Conservation (phyloP, 441 rosid genomes). For the Breynia disticha region DNA sequence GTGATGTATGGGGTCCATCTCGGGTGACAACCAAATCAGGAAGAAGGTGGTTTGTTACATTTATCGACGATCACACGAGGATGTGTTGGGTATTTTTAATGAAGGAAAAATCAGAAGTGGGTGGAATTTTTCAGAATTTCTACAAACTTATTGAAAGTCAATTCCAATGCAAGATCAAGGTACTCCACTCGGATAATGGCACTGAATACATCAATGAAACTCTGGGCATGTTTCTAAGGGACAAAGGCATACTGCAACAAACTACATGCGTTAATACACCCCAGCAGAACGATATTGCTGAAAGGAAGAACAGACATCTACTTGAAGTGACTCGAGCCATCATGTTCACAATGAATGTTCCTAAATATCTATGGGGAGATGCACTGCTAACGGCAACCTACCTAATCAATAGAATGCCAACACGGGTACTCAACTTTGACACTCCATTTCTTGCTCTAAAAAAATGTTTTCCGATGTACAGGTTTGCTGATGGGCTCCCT, state of each 20-base stretch:
- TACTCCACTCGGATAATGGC: too few species aligned
- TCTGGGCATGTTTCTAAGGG: too few species aligned
- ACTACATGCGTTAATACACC: background rate
- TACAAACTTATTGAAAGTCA: too few species aligned
- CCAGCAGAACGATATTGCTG: background rate
- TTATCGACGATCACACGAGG: background rate
- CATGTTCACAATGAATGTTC: background rate
- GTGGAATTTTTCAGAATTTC: too few species aligned
- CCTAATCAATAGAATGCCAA: background rate
- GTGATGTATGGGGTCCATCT: background rate
- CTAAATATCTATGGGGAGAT: background rate
- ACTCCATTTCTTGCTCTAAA: background rate
- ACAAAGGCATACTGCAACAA: background rate
- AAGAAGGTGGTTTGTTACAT: background rate
- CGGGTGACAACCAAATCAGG: background rate
- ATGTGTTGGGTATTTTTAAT: background rate
- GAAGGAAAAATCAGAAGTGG: background rate
- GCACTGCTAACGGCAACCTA: background rate
- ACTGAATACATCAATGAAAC: too few species aligned
- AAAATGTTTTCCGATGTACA: background rate
- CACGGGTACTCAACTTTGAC: background rate
- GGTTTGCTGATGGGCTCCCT: background rate
- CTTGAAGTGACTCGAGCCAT: background rate
- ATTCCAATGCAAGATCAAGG: too few species aligned
- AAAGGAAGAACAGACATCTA: background rate